Evolutionary conservation across 805 yeast genomes (phyloP), one percentile per base, ranked within the genome.

Genomic region (Metschnikowia dekortorum): DNA sequence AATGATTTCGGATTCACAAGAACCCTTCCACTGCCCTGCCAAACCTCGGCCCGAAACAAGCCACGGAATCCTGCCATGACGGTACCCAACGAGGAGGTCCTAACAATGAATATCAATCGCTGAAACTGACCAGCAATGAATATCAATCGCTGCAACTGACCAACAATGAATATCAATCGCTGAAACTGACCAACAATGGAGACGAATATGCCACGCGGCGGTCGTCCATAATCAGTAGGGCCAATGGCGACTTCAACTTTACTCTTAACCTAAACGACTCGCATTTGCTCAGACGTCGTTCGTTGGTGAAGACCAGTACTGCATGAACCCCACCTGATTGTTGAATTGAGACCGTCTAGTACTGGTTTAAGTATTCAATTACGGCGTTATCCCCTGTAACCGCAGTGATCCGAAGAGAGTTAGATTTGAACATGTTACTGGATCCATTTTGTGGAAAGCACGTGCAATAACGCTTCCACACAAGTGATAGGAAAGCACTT

Each of bases 191-290:
- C 22, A 57, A 50, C 31, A 60, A 55, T 16, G 63, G 52, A 6
- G 61, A 56, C 36, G 70, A 66, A 22, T 64, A 65, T 47, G 73
- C 64, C 42, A 70, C 77, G 4, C 56, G 75, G 39, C 69, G 73
- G n/a, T 64, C 70, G 11, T 66, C 72, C 3, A 67, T 72, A 5
- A 68, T 72, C 14, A 67, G 74, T 13, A 72, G 73, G 16, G 63
- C 68, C 2, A 69, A 64, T 44, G 75, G 74, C 4, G 75, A 70
- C 46, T 69, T 63, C 55, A 72, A 73, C 53, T 81, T 85, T 55
- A 85, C 85, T 48, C 70, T 85, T 51, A 81, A 79, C 53, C 64
- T 85, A 59, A 82, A 81, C 49, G 85, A 84, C 18, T 82, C 88
- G 40, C 83, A 85, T 32, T 65, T 85, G 52, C 67, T 85, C 36